Conservation (phyloP, 1,284 basidiomycete species). For the Coniferiporia sulphurascens region DNA sequence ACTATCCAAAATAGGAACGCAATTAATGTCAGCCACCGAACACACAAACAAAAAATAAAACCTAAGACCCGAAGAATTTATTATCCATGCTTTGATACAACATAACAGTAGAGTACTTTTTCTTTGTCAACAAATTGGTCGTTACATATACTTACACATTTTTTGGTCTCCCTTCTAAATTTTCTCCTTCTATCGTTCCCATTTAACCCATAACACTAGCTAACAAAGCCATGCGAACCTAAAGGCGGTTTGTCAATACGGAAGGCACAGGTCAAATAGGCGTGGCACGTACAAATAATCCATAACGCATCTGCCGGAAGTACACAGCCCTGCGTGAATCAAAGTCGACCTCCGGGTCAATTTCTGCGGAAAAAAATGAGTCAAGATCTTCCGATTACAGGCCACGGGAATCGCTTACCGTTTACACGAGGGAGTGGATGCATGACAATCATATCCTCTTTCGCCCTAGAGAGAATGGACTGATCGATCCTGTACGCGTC, state of each 20-base stretch:
- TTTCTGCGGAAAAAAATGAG: conserved; percentile 52
- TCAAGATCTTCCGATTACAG: not conserved
- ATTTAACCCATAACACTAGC: conserved; percentile 57
- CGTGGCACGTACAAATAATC: conserved; percentile 78
- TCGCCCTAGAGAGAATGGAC: conserved; percentile 85
- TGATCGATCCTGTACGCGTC: conserved; percentile 94
- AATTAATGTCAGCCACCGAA: too few relatives aligned
- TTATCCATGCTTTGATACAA: too few relatives aligned
- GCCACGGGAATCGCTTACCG: conserved; percentile 37
- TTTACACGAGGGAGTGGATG: conserved; percentile 94
- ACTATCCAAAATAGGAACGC: too few relatives aligned
- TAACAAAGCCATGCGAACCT: conserved; percentile 77
- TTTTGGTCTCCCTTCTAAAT: not conserved
- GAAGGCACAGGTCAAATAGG: not conserved
- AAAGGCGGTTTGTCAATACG: conserved; percentile 6
- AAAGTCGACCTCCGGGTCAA: conserved; percentile 97
- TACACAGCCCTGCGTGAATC: conserved; percentile 93
- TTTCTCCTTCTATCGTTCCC: not conserved
- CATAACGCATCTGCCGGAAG: conserved; percentile 99
- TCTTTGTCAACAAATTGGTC: too few relatives aligned
- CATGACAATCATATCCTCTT: conserved; percentile 97
- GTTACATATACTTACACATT: not conserved
- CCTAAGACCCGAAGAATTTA: too few relatives aligned
- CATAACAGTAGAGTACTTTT: too few relatives aligned
- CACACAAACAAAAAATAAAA: too few relatives aligned